A percentile compares a stretch with the other conserved stretches of the same genome.
Evolutionary conservation across 768 basidiomycete species (phyloP).

Genomic region (Lepiota subincarnata): DNA sequence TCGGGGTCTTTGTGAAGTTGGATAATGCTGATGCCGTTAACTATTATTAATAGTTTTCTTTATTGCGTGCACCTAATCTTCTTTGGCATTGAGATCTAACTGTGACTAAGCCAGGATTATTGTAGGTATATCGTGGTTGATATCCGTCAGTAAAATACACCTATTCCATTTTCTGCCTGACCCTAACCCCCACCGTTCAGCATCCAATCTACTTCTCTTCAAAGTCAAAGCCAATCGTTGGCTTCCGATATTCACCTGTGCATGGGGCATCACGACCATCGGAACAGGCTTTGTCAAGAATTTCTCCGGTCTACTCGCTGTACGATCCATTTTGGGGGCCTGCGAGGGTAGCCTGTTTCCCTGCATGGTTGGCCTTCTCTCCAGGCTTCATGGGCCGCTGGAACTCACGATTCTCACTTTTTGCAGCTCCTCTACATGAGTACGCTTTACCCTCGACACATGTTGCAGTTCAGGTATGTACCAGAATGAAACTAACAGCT

Average conservation of each 20-base stretch:
- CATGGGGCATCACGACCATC: constrained; percentile 1
- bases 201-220: background rate
- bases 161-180: background rate
- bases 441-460: constrained; percentile 29
- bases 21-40: background rate
- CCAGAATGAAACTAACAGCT: background rate
- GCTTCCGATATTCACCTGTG: constrained; percentile 1
- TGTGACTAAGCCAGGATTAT: background rate
- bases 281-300: constrained; percentile 23
- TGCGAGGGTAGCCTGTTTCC: constrained; percentile 29
- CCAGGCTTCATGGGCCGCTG: too few relatives aligned
- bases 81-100: background rate
- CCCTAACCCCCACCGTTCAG: background rate
- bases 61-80: background rate
- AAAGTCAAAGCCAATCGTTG: constrained; percentile 5
- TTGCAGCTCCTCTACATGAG: constrained; percentile 29
- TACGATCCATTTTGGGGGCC: constrained; percentile 23
- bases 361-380: constrained; percentile 22
- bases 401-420: background rate
- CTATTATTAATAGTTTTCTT: background rate
- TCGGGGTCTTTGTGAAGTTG: background rate
- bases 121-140: constrained; percentile 1
- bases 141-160: background rate
- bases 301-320: constrained; percentile 21
- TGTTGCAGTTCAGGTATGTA: constrained; percentile 27